These are phyloP conservation scores for Aspergillus flavus DNA, from an alignment of 2,329 filamentous ascomycete species.

Conservation along the genomic window DNA sequence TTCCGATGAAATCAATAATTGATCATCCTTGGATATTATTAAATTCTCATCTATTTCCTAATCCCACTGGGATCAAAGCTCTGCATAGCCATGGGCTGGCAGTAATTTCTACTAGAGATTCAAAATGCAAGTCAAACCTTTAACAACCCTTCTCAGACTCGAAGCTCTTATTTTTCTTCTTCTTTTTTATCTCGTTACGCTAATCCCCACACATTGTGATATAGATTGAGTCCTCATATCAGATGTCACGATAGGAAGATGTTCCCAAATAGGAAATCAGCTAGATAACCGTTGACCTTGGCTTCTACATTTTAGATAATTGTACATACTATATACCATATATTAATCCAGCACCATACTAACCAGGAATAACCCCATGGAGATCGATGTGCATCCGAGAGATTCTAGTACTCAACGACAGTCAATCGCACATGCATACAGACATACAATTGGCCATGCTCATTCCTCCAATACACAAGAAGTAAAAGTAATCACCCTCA, in stretches of 20 bases:
- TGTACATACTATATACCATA: background rate
- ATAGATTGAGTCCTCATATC: background rate
- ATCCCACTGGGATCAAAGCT: background rate
- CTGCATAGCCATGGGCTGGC: background rate
- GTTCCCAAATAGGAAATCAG: background rate
- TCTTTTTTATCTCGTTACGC: background rate
- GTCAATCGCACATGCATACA: background rate
- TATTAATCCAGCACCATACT: background rate
- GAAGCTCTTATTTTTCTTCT: too few relatives aligned
- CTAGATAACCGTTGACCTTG: background rate
- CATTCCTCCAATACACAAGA: background rate
- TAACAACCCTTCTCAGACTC: background rate
- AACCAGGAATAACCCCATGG: background rate
- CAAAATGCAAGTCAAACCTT: too few relatives aligned
- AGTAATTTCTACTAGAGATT: background rate
- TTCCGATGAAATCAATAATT: background rate
- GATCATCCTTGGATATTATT: background rate
- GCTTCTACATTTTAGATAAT: background rate
- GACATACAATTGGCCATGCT: background rate
- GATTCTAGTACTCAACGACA: background rate
- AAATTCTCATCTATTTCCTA: background rate
- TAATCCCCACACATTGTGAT: background rate
- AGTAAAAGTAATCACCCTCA: too few relatives aligned
- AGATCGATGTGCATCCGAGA: background rate
- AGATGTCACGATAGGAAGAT: background rate